A percentile compares a stretch with the other conserved stretches of the same genome.
Evolutionary conservation across 345 rosid genomes (phyloP).

Genomic region (Hibiscus syriacus): DNA sequence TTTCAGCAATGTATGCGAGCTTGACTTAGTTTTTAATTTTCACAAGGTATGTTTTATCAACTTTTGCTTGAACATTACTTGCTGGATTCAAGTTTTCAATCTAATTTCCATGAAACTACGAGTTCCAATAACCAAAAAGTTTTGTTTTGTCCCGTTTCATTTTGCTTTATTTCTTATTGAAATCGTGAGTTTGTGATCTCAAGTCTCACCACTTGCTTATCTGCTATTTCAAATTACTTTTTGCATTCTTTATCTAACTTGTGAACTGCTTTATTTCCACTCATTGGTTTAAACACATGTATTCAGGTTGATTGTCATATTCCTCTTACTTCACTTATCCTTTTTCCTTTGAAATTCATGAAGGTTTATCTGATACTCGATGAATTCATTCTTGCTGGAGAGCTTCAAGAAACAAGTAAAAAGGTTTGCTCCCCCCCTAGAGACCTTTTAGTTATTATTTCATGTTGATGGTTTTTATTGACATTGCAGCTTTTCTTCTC

Average conservation of each 20-base stretch:
- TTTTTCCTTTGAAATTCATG: neutral
- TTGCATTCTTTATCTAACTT: neutral
- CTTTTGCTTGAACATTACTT: neutral
- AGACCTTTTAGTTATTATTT: conserved; percentile 11
- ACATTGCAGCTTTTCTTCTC: neutral
- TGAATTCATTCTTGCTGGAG: conserved; percentile 99
- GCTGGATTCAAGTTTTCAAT: neutral
- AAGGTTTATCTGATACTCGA: conserved; percentile 96
- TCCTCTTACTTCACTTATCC: neutral
- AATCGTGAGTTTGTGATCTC: neutral
- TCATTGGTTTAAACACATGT: neutral
- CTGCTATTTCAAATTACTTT: neutral
- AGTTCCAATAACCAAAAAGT: neutral
- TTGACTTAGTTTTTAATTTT: conserved; percentile 91
- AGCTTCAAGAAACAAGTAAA: conserved; percentile 98
- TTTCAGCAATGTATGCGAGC: conserved; percentile 98
- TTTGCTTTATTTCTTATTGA: neutral
- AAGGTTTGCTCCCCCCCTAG: conserved; percentile 33
- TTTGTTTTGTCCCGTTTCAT: too few relatives aligned
- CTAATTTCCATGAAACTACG: neutral
- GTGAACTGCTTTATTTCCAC: neutral
- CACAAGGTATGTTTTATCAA: conserved; percentile 62
- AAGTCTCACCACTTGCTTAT: neutral
- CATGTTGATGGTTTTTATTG: neutral
- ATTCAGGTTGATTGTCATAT: neutral